Base-by-base conservation (phyloP, 495 filamentous ascomycete species). In the Hypoxylon fragiforme region DNA sequence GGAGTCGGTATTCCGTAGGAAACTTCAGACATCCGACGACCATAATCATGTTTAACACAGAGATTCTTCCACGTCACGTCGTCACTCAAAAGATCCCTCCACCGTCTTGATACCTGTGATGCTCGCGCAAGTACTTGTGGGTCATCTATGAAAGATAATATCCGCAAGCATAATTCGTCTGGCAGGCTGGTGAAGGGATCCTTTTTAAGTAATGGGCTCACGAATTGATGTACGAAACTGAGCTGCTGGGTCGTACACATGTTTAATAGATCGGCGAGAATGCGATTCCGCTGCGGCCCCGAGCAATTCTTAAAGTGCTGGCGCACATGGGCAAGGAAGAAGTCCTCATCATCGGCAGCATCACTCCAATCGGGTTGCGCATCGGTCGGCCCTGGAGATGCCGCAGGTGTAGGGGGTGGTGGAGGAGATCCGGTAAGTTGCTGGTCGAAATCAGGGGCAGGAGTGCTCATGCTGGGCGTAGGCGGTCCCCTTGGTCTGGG, bases 61-160 rank as follows among this genome's bases (percentile, higher is more conserved):
- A 97, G 78, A 15, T 90, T 88, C 77, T 95, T 96, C 94, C 94
- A 98, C 1, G 95, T 95, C 67, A 96, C 91, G 72, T 98, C 94
- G 63, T 98, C 94, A 62, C 85, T 91, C 35, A 97, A 74, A 3
- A 98, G 77, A 64, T 95, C 89, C n/a, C 87, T 82, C 94, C 94
- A 98, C 57, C 90, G 81, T 37, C 83, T 81, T 38, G 92, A 97
- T 22, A 97, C 94, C 68, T 97, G 92, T 30, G 91, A 95, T 35
- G 94, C 86, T 67, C 94, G 81, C 22, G 90, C 92, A 13, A 98
- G 82, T 3, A 94, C 92, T 67, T 89, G 90, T 0, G 92, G 89
- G 60, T 97, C 92, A 61, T 97, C 95, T 61, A 98, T 88, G 64
- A 91, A 97, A 15, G 91, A 92, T 22, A 97, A 81, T 49, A 96